Evolutionary conservation across 495 filamentous ascomycete species (phyloP).

Genomic region (Cetradonia linearis): DNA sequence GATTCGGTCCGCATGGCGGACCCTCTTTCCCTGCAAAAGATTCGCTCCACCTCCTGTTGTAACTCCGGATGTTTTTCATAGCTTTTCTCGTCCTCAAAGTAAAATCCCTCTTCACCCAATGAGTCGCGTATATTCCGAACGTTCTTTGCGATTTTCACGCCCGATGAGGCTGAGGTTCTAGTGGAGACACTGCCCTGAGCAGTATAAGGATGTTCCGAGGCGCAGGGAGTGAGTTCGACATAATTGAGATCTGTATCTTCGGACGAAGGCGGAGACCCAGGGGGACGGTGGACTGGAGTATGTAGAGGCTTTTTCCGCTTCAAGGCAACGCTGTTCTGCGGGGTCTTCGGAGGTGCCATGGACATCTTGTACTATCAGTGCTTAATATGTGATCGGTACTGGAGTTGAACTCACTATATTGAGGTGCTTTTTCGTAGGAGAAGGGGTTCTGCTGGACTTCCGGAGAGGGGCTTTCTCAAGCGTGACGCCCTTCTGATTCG

Average conservation of each 20-base stretch:
- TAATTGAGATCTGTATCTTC: not conserved
- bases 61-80: not conserved
- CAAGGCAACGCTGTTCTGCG: not conserved
- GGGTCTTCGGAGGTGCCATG: not conserved
- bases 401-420: not conserved
- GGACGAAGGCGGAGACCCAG: not conserved
- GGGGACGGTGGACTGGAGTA: not conserved
- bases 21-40: not conserved
- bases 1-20: slow-evolving; percentile 1
- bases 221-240: not conserved
- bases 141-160: not conserved
- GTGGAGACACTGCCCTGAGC: not conserved
- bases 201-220: not conserved
- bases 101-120: not conserved
- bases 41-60: not conserved
- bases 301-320: not conserved
- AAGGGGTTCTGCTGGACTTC: not conserved
- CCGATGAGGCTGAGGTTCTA: not conserved
- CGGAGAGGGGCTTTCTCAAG: not conserved
- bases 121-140: not conserved
- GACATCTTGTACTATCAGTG: not conserved
- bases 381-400: not conserved
- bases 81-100: not conserved
- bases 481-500: not conserved
- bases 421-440: not conserved